Percentiles rank a stretch among this genome's conserved stretches.
These are phyloP conservation scores for Sporothrix luriei DNA, from an alignment of 2,329 filamentous ascomycete species.

Conservation along the genomic window DNA sequence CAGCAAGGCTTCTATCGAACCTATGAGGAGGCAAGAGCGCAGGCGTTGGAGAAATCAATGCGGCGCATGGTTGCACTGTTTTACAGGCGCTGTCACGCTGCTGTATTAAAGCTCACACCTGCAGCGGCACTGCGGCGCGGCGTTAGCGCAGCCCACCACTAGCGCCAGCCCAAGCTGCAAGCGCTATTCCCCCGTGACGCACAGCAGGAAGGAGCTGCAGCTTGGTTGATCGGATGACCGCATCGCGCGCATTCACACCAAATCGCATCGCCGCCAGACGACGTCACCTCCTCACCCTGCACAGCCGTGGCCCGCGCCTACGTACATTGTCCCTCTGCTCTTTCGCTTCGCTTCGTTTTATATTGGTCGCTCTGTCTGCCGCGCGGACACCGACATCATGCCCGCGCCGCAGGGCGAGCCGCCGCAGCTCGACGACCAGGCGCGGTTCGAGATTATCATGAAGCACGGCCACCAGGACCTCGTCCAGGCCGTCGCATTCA, in stretches of 20 bases:
- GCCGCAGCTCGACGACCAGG: conserved; percentile 48
- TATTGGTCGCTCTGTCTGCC: too few relatives aligned
- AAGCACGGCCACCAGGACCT: conserved; percentile 77
- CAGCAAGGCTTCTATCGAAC: background rate
- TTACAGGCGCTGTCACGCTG: background rate
- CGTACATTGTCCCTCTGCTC: background rate
- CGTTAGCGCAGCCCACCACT: background rate
- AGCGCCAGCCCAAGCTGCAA: conserved; percentile 2
- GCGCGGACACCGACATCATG: conserved; percentile 33
- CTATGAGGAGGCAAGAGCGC: background rate
- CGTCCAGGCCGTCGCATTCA: conserved; percentile 84
- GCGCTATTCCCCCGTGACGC: background rate
- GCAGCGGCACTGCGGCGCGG: background rate
- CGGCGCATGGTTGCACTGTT: background rate
- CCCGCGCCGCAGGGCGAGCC: conserved; percentile 40
- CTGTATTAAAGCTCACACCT: too few relatives aligned
- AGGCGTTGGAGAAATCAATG: background rate
- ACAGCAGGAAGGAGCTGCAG: conserved; percentile 8
- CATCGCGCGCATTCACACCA: conserved; percentile 2
- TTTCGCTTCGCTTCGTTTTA: background rate
- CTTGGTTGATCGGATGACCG: conserved; percentile 15
- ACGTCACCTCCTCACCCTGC: conserved; percentile 14
- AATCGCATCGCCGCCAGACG: conserved; percentile 8
- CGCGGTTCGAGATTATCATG: conserved; percentile 62
- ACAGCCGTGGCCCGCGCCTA: conserved; percentile 1